Conservation (phyloP, 1,139 yeast genomes). For the Zygoascus hellenicus region DNA sequence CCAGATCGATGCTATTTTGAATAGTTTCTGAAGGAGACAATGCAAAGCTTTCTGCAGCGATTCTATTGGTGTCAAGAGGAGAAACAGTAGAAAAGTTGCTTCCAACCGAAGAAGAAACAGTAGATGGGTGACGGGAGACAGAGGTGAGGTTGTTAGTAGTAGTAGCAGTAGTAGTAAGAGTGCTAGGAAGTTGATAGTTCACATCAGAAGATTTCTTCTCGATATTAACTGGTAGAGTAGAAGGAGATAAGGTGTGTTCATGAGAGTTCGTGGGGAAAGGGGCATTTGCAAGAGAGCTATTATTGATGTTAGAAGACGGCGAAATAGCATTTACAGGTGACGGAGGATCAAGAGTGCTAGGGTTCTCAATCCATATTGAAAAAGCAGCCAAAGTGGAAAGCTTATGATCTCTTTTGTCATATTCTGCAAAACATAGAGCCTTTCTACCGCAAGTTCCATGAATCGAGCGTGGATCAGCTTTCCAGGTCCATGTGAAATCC, state of each 20-base stretch:
- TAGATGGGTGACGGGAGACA: not conserved
- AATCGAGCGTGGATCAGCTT: not conserved
- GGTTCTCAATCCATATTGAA: constrained; percentile 30
- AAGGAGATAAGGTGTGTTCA: not conserved
- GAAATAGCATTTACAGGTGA: not conserved
- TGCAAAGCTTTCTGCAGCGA: not conserved
- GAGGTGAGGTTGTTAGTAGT: not conserved
- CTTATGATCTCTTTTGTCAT: constrained; percentile 35
- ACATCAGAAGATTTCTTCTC: not conserved
- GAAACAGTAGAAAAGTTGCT: constrained; percentile 1
- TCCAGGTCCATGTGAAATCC: constrained; percentile 13
- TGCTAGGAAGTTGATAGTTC: not conserved
- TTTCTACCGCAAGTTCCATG: constrained; percentile 9
- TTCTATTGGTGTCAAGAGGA: not conserved
- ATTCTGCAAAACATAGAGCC: constrained; percentile 36
- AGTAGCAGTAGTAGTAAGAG: not conserved
- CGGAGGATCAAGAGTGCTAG: not conserved
- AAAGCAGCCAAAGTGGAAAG: constrained; percentile 33
- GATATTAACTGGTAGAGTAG: not conserved
- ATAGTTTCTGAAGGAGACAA: not conserved
- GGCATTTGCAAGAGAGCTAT: not conserved
- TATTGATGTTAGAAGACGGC: not conserved
- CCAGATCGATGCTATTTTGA: constrained; percentile 3
- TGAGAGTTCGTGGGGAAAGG: not conserved
- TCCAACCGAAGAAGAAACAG: constrained; percentile 3